These are phyloP conservation scores for Phytophthora foliorum DNA, from an alignment of 352 stramenopile species.

Conservation along the genomic window DNA sequence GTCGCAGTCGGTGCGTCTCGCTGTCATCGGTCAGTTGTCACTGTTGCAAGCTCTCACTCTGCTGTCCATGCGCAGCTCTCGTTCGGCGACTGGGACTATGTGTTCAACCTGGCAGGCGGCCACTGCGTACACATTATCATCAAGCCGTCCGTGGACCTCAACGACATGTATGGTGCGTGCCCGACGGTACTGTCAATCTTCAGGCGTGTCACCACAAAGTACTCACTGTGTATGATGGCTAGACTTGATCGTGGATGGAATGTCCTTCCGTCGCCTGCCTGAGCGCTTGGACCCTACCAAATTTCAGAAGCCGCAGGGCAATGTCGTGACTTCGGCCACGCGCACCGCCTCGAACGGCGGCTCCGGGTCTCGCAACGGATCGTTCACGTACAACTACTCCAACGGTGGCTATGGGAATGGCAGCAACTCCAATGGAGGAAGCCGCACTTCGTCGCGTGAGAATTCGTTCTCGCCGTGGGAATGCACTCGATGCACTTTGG, in stretches of 20 bases:
- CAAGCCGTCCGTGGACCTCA: conserved; percentile 87
- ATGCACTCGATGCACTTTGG: conserved; percentile 75
- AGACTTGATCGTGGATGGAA: conserved; percentile 86
- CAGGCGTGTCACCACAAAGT: neutral
- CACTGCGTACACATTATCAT: conserved; percentile 89
- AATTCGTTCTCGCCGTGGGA: conserved; percentile 78
- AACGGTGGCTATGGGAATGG: conserved; percentile 24
- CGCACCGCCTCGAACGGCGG: conserved; percentile 22
- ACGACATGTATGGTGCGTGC: conserved; percentile 87
- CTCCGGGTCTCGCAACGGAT: conserved; percentile 41
- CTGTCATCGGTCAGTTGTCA: neutral
- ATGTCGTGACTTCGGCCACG: conserved; percentile 37
- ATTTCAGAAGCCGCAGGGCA: conserved; percentile 39
- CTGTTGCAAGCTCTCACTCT: neutral
- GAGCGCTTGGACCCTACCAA: conserved; percentile 65
- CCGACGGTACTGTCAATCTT: neutral
- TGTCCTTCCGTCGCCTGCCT: conserved; percentile 82
- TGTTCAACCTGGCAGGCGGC: conserved; percentile 83
- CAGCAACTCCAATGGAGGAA: conserved; percentile 32
- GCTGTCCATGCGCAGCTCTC: conserved; percentile 49
- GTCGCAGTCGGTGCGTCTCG: conserved; percentile 62
- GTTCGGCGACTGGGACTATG: conserved; percentile 88
- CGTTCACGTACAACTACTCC: conserved; percentile 57
- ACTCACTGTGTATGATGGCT: neutral
- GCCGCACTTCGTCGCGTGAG: conserved; percentile 51